phyloP scores from a whole-genome alignment of 139 green algal genomes.

The Picochlorum costavermella region DNA sequence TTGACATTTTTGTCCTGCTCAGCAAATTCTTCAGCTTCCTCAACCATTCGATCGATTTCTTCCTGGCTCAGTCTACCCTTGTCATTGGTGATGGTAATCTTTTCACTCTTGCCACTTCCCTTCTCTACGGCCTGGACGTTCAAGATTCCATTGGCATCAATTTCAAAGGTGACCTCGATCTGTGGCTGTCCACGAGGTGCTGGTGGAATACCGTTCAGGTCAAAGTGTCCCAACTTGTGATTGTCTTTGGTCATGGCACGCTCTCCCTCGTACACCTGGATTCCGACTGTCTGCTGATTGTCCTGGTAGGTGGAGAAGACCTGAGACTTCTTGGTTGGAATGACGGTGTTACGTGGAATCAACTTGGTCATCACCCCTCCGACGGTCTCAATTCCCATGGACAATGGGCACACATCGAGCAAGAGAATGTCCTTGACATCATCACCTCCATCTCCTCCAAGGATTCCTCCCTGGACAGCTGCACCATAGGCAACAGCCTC shows the following conservation, averaged over 20 bases:
- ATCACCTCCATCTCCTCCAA: slow-evolving; percentile 67
- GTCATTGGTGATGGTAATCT: slow-evolving; percentile 84
- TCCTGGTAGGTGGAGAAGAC: slow-evolving; percentile 98
- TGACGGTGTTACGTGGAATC: slow-evolving; percentile 82
- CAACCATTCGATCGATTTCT: slow-evolving; percentile 65
- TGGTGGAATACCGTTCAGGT: slow-evolving; percentile 82
- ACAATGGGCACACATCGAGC: slow-evolving; percentile 81
- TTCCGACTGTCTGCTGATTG: slow-evolving; percentile 84
- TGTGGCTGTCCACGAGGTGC: slow-evolving; percentile 73
- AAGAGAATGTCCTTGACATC: slow-evolving; percentile 77
- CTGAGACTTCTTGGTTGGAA: slow-evolving; percentile 98
- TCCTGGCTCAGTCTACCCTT: slow-evolving; percentile 60
- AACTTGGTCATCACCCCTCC: slow-evolving; percentile 92
- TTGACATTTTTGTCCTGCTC: slow-evolving; percentile 46
- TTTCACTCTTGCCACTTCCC: slow-evolving; percentile 67
- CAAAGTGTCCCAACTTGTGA: slow-evolving; percentile 87
- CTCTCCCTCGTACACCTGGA: slow-evolving; percentile 85
- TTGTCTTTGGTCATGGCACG: slow-evolving; percentile 91
- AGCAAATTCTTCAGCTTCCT: slow-evolving; percentile 56
- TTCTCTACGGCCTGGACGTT: slow-evolving; percentile 82
- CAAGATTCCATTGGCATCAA: slow-evolving; percentile 90
- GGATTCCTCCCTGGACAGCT: slow-evolving; percentile 84
- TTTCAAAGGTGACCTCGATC: slow-evolving; percentile 81
- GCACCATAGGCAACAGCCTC: slow-evolving; percentile 89
- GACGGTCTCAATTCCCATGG: slow-evolving; percentile 86